phyloP scores from a whole-genome alignment of 352 stramenopile genomes.

The Globisporangium iwayamae region DNA sequence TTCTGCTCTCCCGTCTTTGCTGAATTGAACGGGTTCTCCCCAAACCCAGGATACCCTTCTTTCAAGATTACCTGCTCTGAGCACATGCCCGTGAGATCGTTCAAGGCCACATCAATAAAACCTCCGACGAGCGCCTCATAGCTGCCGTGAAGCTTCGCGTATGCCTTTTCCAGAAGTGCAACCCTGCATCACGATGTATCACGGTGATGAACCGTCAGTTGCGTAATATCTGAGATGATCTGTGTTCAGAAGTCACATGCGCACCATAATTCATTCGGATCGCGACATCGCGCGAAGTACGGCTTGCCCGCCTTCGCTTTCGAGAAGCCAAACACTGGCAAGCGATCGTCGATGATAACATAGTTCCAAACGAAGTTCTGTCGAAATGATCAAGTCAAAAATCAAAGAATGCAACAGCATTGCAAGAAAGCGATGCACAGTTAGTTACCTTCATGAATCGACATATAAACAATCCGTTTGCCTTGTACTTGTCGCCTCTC shows the following conservation, averaged over 20 bases:
- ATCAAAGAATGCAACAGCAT: neutral
- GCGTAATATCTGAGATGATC: neutral
- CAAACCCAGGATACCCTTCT: constrained; percentile 70
- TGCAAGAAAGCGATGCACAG: too few species aligned
- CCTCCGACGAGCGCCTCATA: constrained; percentile 89
- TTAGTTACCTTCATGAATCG: constrained; percentile 81
- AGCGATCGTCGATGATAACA: constrained; percentile 88
- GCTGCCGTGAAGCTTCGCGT: constrained; percentile 89
- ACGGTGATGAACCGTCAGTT: neutral
- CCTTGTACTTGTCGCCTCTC: constrained; percentile 59
- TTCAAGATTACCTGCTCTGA: constrained; percentile 88
- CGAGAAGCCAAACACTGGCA: constrained; percentile 83
- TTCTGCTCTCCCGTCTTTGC: constrained; percentile 32
- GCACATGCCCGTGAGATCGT: constrained; percentile 89
- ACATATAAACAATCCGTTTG: constrained; percentile 86
- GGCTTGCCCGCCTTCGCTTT: constrained; percentile 80
- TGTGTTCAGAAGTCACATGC: constrained; percentile 5
- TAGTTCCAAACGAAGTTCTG: constrained; percentile 90
- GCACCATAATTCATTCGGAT: constrained; percentile 87
- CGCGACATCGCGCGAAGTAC: constrained; percentile 79
- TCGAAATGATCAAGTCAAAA: neutral
- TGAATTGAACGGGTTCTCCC: constrained; percentile 60
- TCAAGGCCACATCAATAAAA: constrained; percentile 87
- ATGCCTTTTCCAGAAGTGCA: constrained; percentile 88
- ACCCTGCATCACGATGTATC: constrained; percentile 43